A percentile compares a stretch with the other conserved stretches of the same genome.
Evolutionary conservation across 2,329 filamentous ascomycete genomes (phyloP).

Genomic region (Cordyceps fumosorosea): DNA sequence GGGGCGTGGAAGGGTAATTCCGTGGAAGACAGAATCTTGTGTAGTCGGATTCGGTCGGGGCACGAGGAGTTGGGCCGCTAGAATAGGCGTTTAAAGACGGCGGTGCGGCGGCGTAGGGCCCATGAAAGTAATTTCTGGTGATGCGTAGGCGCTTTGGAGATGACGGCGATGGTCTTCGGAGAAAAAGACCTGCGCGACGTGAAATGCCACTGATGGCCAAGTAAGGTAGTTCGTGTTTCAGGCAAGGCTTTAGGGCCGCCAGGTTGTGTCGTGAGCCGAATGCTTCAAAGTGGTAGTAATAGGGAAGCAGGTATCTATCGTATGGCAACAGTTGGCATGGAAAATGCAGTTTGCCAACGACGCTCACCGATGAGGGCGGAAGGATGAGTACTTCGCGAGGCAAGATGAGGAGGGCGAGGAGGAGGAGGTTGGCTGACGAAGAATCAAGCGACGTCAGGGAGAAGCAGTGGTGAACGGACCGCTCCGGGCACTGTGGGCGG

Average conservation of each 20-base stretch:
- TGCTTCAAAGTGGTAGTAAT: background rate
- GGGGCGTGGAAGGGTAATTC: background rate
- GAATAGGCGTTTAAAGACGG: background rate
- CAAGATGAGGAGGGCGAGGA: conserved; percentile 6
- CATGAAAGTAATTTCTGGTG: background rate
- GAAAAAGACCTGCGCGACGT: conserved; percentile 1
- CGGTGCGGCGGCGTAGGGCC: background rate
- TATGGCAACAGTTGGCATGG: background rate
- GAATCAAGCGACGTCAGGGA: conserved; percentile 13
- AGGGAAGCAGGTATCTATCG: background rate
- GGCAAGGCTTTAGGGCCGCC: conserved; percentile 11
- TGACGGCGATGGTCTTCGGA: background rate
- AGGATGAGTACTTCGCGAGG: conserved; percentile 3
- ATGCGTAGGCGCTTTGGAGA: background rate
- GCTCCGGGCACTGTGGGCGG: background rate
- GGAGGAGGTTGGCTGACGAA: conserved; percentile 14
- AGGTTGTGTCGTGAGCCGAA: conserved; percentile 7
- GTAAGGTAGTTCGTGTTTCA: conserved; percentile 12
- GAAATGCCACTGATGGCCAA: conserved; percentile 3
- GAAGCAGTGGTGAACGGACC: conserved; percentile 12
- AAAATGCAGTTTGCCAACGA: conserved; percentile 2
- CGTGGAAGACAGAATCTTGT: conserved; percentile 1
- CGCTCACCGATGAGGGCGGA: background rate
- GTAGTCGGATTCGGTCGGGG: conserved; percentile 7
- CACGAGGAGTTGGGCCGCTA: background rate